Conservation (phyloP, 2,329 filamentous ascomycete species). For the Decorospora gaudefroyi region DNA sequence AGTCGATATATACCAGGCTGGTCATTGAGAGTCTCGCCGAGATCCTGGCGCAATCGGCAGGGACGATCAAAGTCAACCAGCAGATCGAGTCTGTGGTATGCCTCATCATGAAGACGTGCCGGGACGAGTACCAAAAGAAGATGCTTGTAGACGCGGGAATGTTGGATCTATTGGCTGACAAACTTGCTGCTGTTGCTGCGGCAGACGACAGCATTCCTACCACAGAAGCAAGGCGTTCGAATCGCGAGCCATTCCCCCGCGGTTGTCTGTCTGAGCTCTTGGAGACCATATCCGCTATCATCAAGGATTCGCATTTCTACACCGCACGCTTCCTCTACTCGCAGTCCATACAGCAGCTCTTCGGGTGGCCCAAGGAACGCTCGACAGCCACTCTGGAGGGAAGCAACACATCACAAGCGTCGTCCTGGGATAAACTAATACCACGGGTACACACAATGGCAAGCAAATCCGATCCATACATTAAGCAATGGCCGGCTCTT, state of each 20-base stretch:
- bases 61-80: constrained; percentile 59
- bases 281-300: constrained; percentile 75
- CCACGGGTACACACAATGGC: constrained; percentile 48
- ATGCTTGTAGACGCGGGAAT: constrained; percentile 73
- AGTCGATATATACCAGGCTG: constrained; percentile 63
- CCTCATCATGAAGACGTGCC: constrained; percentile 66
- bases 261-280: constrained; percentile 71
- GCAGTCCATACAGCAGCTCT: constrained; percentile 44
- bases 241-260: constrained; percentile 45
- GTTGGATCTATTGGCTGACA: constrained; percentile 75
- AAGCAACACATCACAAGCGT: constrained; percentile 18
- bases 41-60: constrained; percentile 66
- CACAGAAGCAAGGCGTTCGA: constrained; percentile 22
- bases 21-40: constrained; percentile 66
- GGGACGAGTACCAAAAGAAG: constrained; percentile 70
- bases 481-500: constrained; percentile 52
- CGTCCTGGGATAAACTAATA: constrained; percentile 44
- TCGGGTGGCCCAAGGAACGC: constrained; percentile 38
- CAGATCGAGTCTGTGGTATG: constrained; percentile 65
- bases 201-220: constrained; percentile 30
- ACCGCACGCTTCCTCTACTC: constrained; percentile 64
- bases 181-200: constrained; percentile 58
- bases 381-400: constrained; percentile 26
- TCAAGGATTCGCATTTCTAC: constrained; percentile 77
- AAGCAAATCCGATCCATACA: constrained; percentile 47